A percentile compares a stretch with the other conserved stretches of the same genome.
Evolutionary conservation across 305 asterid genomes (phyloP).

Genomic region (Fraxinus sp.): DNA sequence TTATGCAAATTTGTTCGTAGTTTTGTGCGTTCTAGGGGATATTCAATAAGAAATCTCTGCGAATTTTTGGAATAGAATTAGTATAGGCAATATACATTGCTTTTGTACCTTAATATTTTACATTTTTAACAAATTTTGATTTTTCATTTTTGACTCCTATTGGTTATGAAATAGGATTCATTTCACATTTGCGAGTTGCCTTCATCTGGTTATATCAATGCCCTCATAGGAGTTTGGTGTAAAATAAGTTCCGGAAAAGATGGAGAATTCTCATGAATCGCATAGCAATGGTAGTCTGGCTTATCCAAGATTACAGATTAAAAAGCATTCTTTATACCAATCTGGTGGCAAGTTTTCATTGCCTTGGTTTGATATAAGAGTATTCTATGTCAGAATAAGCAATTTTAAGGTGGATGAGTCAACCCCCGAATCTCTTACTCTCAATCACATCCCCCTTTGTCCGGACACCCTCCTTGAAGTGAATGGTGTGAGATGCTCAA

Average conservation of each 20-base stretch:
- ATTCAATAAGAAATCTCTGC: not conserved
- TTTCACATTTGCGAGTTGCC: conserved; percentile 1
- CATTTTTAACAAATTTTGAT: not conserved
- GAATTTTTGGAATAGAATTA: not conserved
- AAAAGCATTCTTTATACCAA: conserved; percentile 36
- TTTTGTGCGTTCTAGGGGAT: not conserved
- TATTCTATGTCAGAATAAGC: conserved; percentile 46
- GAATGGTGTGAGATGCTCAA: conserved; percentile 45
- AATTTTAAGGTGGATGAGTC: conserved; percentile 36
- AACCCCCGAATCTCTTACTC: conserved; percentile 39
- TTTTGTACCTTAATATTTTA: not conserved
- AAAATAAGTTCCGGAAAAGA: conserved; percentile 24
- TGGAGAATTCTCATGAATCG: conserved; percentile 30
- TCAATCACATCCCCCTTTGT: conserved; percentile 40
- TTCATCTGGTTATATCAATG: conserved; percentile 20
- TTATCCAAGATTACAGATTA: conserved; percentile 39
- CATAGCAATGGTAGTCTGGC: conserved; percentile 32
- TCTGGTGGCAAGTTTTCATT: conserved; percentile 21
- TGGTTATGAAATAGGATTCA: conserved; percentile 20
- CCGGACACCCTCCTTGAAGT: conserved; percentile 47
- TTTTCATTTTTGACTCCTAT: not conserved
- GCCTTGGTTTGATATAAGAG: conserved; percentile 47
- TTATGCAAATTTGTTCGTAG: not conserved
- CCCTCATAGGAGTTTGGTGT: conserved; percentile 23
- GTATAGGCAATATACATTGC: not conserved